Evolutionary conservation across 2,329 filamentous ascomycete genomes (phyloP).

Genomic region (Chalaropsis ovoidea): DNA sequence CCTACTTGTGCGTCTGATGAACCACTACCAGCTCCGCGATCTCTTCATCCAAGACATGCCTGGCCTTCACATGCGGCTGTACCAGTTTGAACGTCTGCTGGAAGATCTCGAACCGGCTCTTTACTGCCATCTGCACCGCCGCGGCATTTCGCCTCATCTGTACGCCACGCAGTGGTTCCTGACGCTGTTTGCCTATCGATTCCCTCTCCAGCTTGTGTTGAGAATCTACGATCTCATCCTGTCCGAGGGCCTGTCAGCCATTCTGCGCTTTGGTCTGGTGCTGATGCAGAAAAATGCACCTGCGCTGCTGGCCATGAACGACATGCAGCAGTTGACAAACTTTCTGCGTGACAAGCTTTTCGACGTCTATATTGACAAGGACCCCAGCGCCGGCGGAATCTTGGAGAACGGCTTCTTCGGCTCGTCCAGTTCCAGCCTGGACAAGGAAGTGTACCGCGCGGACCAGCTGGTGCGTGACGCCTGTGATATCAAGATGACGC

Average conservation of each 20-base stretch:
- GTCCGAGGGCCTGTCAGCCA: constrained; percentile 83
- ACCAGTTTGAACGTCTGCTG: constrained; percentile 86
- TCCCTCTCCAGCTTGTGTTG: constrained; percentile 88
- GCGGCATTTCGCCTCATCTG: constrained; percentile 77
- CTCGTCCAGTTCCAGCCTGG: constrained; percentile 73
- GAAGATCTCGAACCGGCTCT: constrained; percentile 90
- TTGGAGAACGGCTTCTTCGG: constrained; percentile 97
- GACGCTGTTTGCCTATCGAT: constrained; percentile 95
- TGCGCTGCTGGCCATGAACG: constrained; percentile 68
- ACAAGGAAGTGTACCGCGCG: constrained; percentile 92
- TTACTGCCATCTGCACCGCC: constrained; percentile 84
- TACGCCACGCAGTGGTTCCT: constrained; percentile 99
- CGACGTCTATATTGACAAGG: constrained; percentile 91
- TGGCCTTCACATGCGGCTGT: constrained; percentile 82
- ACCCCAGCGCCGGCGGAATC: constrained; percentile 83
- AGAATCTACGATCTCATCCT: constrained; percentile 94
- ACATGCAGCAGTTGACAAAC: constrained; percentile 79
- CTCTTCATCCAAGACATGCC: constrained; percentile 95
- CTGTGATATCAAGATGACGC: constrained; percentile 74
- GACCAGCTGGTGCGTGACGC: constrained; percentile 90
- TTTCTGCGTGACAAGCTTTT: constrained; percentile 93
- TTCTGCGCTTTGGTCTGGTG: constrained; percentile 87
- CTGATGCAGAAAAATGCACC: constrained; percentile 91
- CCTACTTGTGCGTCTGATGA: constrained; percentile 86
- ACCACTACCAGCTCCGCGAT: constrained; percentile 85